phyloP scores from a whole-genome alignment of 306 rosid genomes.

The Leucaena leucocephala region DNA sequence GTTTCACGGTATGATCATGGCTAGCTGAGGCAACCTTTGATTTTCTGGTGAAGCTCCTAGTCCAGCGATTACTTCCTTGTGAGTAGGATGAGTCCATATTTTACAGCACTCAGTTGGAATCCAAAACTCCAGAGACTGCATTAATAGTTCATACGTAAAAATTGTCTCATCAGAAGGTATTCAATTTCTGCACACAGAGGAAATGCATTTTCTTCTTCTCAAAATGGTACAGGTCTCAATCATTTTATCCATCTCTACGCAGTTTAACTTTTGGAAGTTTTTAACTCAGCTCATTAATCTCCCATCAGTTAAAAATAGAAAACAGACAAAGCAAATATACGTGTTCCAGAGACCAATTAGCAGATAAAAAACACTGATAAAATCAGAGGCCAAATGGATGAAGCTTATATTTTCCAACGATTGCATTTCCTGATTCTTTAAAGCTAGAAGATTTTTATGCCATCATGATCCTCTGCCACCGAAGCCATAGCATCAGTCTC shows the following conservation, averaged over 20 bases:
- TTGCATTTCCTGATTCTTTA: background rate
- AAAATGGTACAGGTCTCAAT: background rate
- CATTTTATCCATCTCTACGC: background rate
- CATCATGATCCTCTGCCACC: background rate
- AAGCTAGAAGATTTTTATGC: conserved; percentile 11
- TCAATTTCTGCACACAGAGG: conserved; percentile 11
- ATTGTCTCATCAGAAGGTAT: conserved; percentile 13
- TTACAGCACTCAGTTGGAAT: conserved; percentile 42
- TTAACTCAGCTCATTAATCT: background rate
- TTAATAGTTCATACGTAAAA: no score
- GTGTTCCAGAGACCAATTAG: background rate
- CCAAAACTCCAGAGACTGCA: conserved; percentile 63
- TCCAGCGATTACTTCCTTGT: conserved; percentile 53
- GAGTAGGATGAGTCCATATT: conserved; percentile 48
- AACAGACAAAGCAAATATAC: background rate
- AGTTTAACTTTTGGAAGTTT: background rate
- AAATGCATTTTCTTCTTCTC: background rate
- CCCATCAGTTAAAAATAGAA: background rate
- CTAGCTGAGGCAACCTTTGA: conserved; percentile 64
- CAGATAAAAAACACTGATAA: background rate
- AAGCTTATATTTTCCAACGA: background rate
- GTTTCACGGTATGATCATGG: conserved; percentile 59
- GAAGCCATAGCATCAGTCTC: background rate
- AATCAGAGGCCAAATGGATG: background rate
- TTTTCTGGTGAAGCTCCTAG: conserved; percentile 44